Conservation (phyloP, 345 rosid genomes). For the Melaleuca quinquenervia region DNA sequence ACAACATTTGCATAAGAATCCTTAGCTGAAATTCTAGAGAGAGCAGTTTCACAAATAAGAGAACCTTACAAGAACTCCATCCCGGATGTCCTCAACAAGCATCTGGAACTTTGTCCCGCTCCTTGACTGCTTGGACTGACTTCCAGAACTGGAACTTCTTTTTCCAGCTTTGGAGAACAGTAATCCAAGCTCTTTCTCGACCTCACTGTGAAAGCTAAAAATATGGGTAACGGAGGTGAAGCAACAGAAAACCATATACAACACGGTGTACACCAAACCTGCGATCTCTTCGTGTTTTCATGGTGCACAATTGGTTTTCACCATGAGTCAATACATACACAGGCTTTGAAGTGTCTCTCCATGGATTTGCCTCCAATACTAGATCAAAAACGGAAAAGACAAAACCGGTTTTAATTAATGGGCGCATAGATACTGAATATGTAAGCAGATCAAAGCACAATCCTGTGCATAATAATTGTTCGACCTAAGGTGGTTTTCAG, state of each 20-base stretch:
- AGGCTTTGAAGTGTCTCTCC: constrained; percentile 84
- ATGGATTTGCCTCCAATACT: constrained; percentile 94
- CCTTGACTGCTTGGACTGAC: constrained; percentile 48
- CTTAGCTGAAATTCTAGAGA: not conserved
- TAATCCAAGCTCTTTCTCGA: constrained; percentile 81
- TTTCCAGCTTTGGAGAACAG: constrained; percentile 64
- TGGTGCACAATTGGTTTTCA: constrained; percentile 79
- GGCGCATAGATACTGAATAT: fast-evolving
- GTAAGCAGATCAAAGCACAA: not conserved
- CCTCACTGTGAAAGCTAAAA: constrained; percentile 46
- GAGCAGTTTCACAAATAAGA: not conserved
- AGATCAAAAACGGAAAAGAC: constrained; percentile 2
- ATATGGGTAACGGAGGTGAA: not conserved
- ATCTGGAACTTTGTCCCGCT: constrained; percentile 66
- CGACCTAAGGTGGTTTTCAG: not conserved
- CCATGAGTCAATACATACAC: constrained; percentile 76
- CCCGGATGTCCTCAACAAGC: constrained; percentile 89
- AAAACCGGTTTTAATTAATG: not conserved
- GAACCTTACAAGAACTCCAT: constrained; percentile 78
- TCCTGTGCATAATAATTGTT: not conserved
- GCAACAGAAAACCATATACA: not conserved
- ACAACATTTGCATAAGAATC: not conserved
- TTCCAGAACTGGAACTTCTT: constrained; percentile 33
- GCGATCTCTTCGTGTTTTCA: constrained; percentile 88
- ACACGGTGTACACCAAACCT: constrained; percentile 21